Conservation (phyloP, 371 early-diverging fungal genomes). For the Aphelidium insulamus region DNA sequence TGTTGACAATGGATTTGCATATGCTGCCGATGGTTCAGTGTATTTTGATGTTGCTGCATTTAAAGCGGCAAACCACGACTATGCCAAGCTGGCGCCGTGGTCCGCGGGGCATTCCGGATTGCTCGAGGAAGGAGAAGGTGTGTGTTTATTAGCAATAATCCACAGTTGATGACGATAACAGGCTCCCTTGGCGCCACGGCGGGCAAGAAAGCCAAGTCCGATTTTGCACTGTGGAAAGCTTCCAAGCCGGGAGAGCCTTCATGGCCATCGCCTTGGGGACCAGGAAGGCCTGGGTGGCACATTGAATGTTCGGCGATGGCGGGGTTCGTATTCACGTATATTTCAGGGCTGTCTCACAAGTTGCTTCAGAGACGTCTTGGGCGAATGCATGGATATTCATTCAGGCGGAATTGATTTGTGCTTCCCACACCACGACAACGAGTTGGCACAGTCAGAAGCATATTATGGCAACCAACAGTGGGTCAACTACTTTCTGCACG, state of each 20-base stretch:
- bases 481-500: conserved; percentile 97
- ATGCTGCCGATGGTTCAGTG: conserved; percentile 87
- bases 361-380: conserved; percentile 48
- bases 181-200: conserved; percentile 47
- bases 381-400: conserved; percentile 88
- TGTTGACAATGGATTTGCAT: conserved; percentile 83
- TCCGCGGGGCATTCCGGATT: conserved; percentile 56
- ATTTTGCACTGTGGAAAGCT: conserved; percentile 98
- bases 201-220: conserved; percentile 54
- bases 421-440: conserved; percentile 99
- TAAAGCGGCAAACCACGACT: conserved; percentile 54
- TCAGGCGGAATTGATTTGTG: conserved; percentile 95
- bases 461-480: conserved; percentile 76
- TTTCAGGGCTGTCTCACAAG: background rate
- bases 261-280: conserved; percentile 90
- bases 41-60: conserved; percentile 93
- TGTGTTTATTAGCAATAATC: too few species aligned
- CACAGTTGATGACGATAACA: too few species aligned
- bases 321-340: conserved; percentile 6
- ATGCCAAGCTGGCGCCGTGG: conserved; percentile 79
- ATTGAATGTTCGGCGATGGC: conserved; percentile 99
- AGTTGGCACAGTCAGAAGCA: conserved; percentile 95
- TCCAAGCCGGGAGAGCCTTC: conserved; percentile 92
- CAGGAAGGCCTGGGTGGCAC: conserved; percentile 99
- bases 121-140: conserved; percentile 81